Evolutionary conservation across 305 asterid species (phyloP).

Genomic region (Stenogyne calaminthoides): DNA sequence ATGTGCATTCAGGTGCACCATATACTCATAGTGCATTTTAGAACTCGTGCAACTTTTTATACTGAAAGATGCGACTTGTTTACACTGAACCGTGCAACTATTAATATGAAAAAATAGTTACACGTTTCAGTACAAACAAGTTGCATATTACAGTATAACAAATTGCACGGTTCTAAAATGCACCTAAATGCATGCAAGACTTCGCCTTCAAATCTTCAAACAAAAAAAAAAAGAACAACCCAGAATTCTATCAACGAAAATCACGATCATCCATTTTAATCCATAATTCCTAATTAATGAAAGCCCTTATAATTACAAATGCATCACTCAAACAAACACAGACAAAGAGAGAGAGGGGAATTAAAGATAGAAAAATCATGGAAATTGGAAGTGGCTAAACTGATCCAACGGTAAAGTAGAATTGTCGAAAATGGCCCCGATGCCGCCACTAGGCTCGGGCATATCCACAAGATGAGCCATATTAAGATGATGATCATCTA

Average conservation of each 20-base stretch:
- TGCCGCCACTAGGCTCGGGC: conserved; percentile 17
- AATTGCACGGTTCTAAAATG: too few species aligned
- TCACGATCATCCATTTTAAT: not conserved
- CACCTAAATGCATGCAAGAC: too few species aligned
- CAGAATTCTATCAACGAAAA: not conserved
- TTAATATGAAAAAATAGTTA: too few species aligned
- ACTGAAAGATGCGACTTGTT: too few species aligned
- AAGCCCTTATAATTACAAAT: not conserved
- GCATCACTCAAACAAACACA: not conserved
- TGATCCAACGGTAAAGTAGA: conserved; percentile 39
- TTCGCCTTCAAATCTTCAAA: too few species aligned
- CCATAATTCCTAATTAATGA: not conserved
- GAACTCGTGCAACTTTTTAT: too few species aligned
- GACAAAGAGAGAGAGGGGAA: not conserved
- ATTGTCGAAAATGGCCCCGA: conserved; percentile 42
- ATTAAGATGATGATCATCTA: conserved; percentile 33
- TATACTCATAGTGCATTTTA: too few species aligned
- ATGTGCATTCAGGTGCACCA: too few species aligned
- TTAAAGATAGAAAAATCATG: conserved; percentile 9
- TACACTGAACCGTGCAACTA: too few species aligned
- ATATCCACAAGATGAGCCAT: conserved; percentile 34
- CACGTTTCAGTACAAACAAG: too few species aligned
- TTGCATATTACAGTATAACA: too few species aligned
- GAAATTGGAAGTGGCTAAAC: conserved; percentile 51
- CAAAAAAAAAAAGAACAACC: not conserved